phyloP scores from a whole-genome alignment of 2,329 filamentous ascomycete species.

The Lachnellula occidentalis region DNA sequence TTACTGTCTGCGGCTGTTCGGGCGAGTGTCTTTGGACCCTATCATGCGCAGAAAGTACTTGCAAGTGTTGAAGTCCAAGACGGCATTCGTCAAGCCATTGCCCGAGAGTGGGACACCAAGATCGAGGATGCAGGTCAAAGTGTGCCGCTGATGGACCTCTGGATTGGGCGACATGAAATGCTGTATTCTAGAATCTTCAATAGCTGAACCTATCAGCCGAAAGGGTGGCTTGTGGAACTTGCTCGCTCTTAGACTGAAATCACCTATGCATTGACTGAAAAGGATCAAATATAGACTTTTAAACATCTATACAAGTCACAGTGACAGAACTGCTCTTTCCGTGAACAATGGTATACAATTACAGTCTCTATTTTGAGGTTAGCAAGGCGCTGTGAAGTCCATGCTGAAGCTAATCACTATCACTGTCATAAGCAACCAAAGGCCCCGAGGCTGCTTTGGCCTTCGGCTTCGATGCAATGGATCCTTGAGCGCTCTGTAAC shows the following conservation, averaged over 20 bases:
- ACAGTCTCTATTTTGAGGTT: background rate
- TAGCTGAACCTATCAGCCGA: conserved; percentile 44
- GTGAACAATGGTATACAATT: background rate
- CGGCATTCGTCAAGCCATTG: conserved; percentile 53
- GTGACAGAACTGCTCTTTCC: background rate
- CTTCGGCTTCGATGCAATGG: conserved; percentile 44
- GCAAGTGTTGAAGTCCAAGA: conserved; percentile 54
- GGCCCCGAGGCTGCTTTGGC: conserved; percentile 58
- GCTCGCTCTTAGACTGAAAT: too few relatives aligned
- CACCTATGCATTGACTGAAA: too few relatives aligned
- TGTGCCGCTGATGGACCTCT: conserved; percentile 74
- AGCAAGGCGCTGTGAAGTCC: background rate
- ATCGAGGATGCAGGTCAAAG: conserved; percentile 67
- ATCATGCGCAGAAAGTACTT: conserved; percentile 69
- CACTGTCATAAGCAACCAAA: conserved; percentile 83
- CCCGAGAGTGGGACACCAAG: conserved; percentile 51
- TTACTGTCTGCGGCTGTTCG: conserved; percentile 71
- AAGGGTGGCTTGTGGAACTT: too few relatives aligned
- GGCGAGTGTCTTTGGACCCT: conserved; percentile 73
- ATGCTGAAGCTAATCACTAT: conserved; percentile 55
- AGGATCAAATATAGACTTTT: too few relatives aligned
- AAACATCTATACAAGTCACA: background rate
- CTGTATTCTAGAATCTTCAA: conserved; percentile 85
- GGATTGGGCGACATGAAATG: conserved; percentile 77
- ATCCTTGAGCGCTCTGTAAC: conserved; percentile 54